Conservation (phyloP, 306 rosid genomes). For the Ceratonia siliqua region DNA sequence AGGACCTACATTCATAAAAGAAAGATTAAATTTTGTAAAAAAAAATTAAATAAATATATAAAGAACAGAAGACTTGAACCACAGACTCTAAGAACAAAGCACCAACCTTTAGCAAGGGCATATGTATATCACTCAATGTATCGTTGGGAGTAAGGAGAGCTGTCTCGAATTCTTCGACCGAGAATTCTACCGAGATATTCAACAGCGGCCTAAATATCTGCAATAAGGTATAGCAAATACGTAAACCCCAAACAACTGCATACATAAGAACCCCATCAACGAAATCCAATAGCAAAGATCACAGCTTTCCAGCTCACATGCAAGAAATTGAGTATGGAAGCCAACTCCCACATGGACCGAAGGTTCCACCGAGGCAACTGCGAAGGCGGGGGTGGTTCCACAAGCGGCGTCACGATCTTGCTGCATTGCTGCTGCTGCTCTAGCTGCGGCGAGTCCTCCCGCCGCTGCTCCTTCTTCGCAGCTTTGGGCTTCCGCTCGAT, state of each 20-base stretch:
- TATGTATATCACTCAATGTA: constrained; percentile 87
- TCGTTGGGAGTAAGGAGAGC: constrained; percentile 90
- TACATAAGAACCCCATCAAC: constrained; percentile 23
- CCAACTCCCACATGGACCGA: constrained; percentile 98
- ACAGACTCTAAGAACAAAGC: constrained; percentile 15
- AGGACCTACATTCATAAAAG: constrained; percentile 22
- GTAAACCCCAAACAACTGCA: constrained; percentile 37
- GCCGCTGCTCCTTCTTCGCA: constrained; percentile 44
- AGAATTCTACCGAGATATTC: constrained; percentile 79
- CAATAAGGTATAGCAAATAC: constrained; percentile 20
- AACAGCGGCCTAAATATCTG: constrained; percentile 87
- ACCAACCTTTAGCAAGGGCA: constrained; percentile 95
- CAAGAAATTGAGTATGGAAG: constrained; percentile 89
- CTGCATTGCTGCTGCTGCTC: constrained; percentile 63
- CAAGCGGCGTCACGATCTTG: constrained; percentile 80
- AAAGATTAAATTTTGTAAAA: background rate
- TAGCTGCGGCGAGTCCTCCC: constrained; percentile 42
- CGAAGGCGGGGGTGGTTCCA: constrained; percentile 73
- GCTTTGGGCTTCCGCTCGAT: constrained; percentile 49
- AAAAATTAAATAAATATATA: too few relatives aligned
- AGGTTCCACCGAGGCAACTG: constrained; percentile 85
- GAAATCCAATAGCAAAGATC: constrained; percentile 36
- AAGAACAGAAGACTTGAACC: constrained; percentile 25
- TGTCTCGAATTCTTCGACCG: constrained; percentile 96
- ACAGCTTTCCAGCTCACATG: constrained; percentile 68